Base-by-base conservation (phyloP, 805 yeast genomes). In the Citeromyces matritensis region DNA sequence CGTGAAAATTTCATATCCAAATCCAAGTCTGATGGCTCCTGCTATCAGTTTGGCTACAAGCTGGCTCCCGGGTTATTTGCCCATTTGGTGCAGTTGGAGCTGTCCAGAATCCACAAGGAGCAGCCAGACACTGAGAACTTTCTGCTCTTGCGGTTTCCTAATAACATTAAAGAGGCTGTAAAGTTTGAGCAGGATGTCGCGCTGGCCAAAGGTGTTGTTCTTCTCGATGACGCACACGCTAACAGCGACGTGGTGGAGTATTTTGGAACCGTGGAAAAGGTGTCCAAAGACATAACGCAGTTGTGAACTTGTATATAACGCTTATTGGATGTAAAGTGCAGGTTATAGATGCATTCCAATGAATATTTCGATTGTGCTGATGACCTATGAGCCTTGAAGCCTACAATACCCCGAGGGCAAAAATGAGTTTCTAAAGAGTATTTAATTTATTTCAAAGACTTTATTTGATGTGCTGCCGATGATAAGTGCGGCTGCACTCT, bases 111-210 rank as follows among this genome's bases (percentile, higher is more conserved):
- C 14, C 42, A 37, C 15, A 19, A 38, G 2, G 33, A 37, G 13
- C 27, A 39, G 19, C 58, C 60, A 14, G 42, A 57, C 14, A 57
- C 63, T 23, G 65, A 71, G 21, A 55, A 57, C 26, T 67, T 73
- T 24, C 40, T 74, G 1, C 47, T 79, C 30, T 44, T 65, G 17
- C 69, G 74, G 42, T 78, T 68, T 44, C 86, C 88, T 3, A 62
- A 58, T 30, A 58, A 60, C 15, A 63, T 80, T 26, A 67, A 67
- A 30, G 86, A 79, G 37, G 78, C 83, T 3, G 67, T 74, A 33
- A 72, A 69, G 42, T 80, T 80, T 39, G 91, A 80, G 47, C 79
- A 73, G 41, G 82, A 77, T 36, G 60, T 79, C 17, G 64, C 74
- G 2, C 62, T 63, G 7, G 51, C 65, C 31, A 48, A 58, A 35